Evolutionary conservation across 2,329 filamentous ascomycete genomes (phyloP).

Genomic region (Cucurbitaria berberidis): DNA sequence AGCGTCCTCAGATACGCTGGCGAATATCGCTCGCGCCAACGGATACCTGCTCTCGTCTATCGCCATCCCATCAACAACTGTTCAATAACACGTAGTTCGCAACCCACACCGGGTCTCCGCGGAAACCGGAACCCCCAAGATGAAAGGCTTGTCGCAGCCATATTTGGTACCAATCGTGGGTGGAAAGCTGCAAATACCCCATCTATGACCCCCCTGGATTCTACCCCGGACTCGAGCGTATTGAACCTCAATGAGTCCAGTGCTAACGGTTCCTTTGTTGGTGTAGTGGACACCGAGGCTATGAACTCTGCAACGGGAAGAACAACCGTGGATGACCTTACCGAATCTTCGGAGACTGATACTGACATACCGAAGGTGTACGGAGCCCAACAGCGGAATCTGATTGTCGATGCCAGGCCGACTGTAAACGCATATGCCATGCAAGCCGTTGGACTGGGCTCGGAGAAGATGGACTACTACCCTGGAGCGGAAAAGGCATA

Average conservation of each 20-base stretch:
- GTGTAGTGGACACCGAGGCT: constrained; percentile 34
- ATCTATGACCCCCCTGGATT: constrained; percentile 32
- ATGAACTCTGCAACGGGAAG: constrained; percentile 16
- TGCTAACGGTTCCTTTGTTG: constrained; percentile 45
- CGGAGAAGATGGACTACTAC: constrained; percentile 98
- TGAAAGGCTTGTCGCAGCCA: constrained; percentile 89
- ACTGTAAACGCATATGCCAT: constrained; percentile 94
- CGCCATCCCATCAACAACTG: constrained; percentile 97
- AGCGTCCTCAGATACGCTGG: constrained; percentile 94
- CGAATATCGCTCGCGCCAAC: constrained; percentile 83
- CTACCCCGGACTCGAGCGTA: constrained; percentile 43
- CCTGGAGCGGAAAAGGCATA: constrained; percentile 90
- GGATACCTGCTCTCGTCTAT: constrained; percentile 90
- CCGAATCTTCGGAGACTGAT: constrained; percentile 47
- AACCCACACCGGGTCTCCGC: constrained; percentile 85
- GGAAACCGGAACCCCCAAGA: constrained; percentile 93
- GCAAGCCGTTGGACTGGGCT: constrained; percentile 89
- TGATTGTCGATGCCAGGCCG: constrained; percentile 95
- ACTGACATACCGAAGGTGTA: constrained; percentile 63
- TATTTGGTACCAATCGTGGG: constrained; percentile 72
- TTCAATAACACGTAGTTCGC: constrained; percentile 92
- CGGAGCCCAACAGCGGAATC: constrained; percentile 88
- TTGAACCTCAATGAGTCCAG: constrained; percentile 41
- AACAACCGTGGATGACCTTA: constrained; percentile 35
- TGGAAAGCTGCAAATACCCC: constrained; percentile 38